phyloP scores from a whole-genome alignment of 1,139 yeast genomes.

The Blastobotrys indianensis region DNA sequence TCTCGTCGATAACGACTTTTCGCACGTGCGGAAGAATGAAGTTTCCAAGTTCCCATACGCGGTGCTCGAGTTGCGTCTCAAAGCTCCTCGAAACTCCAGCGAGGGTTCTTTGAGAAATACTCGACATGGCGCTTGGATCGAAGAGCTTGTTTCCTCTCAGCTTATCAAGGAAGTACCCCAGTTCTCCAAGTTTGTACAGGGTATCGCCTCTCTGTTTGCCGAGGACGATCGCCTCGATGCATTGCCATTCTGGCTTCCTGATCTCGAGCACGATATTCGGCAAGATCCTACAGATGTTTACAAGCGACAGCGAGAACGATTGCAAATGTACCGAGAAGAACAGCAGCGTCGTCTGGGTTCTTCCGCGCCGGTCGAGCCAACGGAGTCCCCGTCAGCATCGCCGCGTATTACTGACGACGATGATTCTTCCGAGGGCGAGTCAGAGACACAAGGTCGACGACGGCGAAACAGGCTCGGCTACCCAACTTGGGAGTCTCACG shows the following conservation, averaged over 20 bases:
- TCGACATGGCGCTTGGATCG: slow-evolving; percentile 65
- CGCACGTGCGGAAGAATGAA: slow-evolving; percentile 80
- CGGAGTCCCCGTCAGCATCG: neutral
- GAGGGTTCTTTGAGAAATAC: slow-evolving; percentile 2
- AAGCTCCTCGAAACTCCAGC: slow-evolving; percentile 20
- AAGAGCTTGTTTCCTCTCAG: slow-evolving; percentile 76
- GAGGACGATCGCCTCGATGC: slow-evolving; percentile 89
- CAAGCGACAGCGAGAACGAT: slow-evolving; percentile 43
- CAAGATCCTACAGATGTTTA: slow-evolving; percentile 71
- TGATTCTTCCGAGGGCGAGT: slow-evolving; percentile 24
- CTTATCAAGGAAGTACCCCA: slow-evolving; percentile 87
- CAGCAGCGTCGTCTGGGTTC: slow-evolving; percentile 12
- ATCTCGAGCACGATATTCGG: slow-evolving; percentile 74
- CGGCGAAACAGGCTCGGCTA: slow-evolving; percentile 14
- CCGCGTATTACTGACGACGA: slow-evolving; percentile 22
- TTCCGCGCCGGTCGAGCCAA: slow-evolving; percentile 14
- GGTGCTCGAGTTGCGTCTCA: slow-evolving; percentile 79
- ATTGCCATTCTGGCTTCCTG: slow-evolving; percentile 93
- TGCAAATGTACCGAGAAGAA: slow-evolving; percentile 13
- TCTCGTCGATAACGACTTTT: slow-evolving; percentile 62
- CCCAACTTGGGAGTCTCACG: slow-evolving; percentile 18
- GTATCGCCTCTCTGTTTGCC: slow-evolving; percentile 77
- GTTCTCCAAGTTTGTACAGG: slow-evolving; percentile 85
- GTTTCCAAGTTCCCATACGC: slow-evolving; percentile 81
- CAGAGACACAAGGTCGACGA: slow-evolving; percentile 2